Evolutionary conservation across 768 basidiomycete genomes (phyloP).

Genomic region (Butyriboletus loyo): DNA sequence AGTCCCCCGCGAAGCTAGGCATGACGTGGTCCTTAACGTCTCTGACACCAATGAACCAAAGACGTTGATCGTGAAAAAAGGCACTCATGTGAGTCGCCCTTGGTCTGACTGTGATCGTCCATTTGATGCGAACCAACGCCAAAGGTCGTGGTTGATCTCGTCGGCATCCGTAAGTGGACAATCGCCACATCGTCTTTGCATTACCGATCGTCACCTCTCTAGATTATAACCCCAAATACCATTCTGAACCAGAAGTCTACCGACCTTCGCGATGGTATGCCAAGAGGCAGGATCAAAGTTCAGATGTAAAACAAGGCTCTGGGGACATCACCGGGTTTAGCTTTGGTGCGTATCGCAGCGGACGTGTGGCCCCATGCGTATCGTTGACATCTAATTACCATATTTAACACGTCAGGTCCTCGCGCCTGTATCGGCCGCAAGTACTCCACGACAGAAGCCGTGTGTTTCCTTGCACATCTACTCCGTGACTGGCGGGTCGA

Average conservation of each 20-base stretch:
- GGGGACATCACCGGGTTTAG: conserved; percentile 17
- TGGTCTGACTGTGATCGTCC: no score
- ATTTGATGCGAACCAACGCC: background rate
- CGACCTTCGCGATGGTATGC: conserved; percentile 39
- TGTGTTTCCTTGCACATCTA: conserved; percentile 51
- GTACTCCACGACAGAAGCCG: conserved; percentile 50
- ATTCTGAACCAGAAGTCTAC: conserved; percentile 34
- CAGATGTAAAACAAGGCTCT: background rate
- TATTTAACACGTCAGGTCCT: conserved; percentile 34
- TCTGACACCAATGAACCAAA: conserved; percentile 8
- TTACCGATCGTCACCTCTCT: background rate
- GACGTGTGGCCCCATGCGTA: background rate
- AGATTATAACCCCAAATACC: conserved; percentile 37
- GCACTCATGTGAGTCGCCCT: conserved; percentile 12
- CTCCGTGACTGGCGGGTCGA: conserved; percentile 51
- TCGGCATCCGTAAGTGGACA: conserved; percentile 27
- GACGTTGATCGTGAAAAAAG: conserved; percentile 17
- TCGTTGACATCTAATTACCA: background rate
- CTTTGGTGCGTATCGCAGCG: conserved; percentile 7
- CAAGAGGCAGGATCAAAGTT: conserved; percentile 5
- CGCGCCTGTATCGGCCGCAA: conserved; percentile 51
- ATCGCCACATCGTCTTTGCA: background rate
- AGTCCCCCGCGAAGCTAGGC: conserved; percentile 26
- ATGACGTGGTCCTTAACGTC: conserved; percentile 23
- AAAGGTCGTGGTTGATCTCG: conserved; percentile 26